Percentiles rank a stretch among this genome's conserved stretches.
These are phyloP conservation scores for Nephelium lappaceum DNA, from an alignment of 345 rosid species.

Conservation along the genomic window DNA sequence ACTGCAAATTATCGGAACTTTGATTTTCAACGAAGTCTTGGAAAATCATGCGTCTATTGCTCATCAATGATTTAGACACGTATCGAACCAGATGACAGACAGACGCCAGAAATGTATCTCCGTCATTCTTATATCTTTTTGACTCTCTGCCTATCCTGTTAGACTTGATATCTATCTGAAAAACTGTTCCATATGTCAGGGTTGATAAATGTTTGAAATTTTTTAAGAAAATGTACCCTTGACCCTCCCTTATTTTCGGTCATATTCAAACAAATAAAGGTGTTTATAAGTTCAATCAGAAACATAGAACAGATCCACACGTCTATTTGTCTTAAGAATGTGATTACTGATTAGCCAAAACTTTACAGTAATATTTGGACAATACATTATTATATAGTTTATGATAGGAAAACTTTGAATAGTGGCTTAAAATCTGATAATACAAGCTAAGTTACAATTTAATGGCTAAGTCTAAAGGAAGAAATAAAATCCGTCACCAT, in stretches of 20 bases:
- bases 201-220: not conserved
- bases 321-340: too few species aligned
- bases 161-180: not conserved
- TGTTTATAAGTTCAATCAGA: too few species aligned
- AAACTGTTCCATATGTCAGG: not conserved
- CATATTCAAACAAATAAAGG: too few species aligned
- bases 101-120: not conserved
- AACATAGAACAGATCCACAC: too few species aligned
- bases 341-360: too few species aligned
- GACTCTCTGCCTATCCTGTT: not conserved
- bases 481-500: too few species aligned
- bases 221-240: not conserved
- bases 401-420: too few species aligned
- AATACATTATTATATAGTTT: too few species aligned
- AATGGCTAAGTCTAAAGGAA: too few species aligned
- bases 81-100: slow-evolving; percentile 4
- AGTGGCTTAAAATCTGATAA: too few species aligned
- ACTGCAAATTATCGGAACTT: not conserved
- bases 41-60: not conserved
- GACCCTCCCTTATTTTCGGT: not conserved
- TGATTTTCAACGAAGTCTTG: not conserved
- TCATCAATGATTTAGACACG: slow-evolving; percentile 3
- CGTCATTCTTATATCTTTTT: not conserved
- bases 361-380: too few species aligned
- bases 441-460: too few species aligned